phyloP scores from a whole-genome alignment of 2,329 filamentous ascomycete genomes.

The Coniochaeta sp. region DNA sequence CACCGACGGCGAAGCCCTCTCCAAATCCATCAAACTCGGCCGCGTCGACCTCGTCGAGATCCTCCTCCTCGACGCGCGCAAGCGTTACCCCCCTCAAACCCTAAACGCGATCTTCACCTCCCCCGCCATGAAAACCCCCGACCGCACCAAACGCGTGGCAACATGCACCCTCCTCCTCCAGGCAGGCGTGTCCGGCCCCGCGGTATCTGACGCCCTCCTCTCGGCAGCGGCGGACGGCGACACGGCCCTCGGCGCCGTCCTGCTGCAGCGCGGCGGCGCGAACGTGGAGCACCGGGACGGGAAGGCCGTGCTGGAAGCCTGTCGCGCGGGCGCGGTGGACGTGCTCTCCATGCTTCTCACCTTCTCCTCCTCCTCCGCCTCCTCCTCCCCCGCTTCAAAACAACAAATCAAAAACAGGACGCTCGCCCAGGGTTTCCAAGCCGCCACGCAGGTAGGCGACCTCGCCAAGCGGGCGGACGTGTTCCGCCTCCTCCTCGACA shows the following conservation, averaged over 20 bases:
- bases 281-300: slow-evolving; percentile 43
- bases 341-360: slow-evolving; percentile 44
- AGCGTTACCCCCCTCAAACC: slow-evolving; percentile 27
- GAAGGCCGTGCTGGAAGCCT: slow-evolving; percentile 48
- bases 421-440: slow-evolving; percentile 45
- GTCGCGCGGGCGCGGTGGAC: slow-evolving; percentile 39
- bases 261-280: slow-evolving; percentile 42
- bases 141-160: slow-evolving; percentile 29
- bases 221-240: slow-evolving; percentile 47
- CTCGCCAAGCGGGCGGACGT: slow-evolving; percentile 40
- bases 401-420: slow-evolving; percentile 32
- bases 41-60: slow-evolving; percentile 38
- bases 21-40: slow-evolving; percentile 36
- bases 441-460: slow-evolving; percentile 45
- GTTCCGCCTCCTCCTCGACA: slow-evolving; percentile 41
- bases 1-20: slow-evolving; percentile 41
- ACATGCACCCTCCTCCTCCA: slow-evolving; percentile 39
- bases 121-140: slow-evolving; percentile 30
- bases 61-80: slow-evolving; percentile 28
- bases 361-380: slow-evolving; percentile 25
- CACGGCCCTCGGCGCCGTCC: slow-evolving; percentile 38
- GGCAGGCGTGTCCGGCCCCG: slow-evolving; percentile 35
- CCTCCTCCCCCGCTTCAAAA: too few relatives aligned
- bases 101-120: slow-evolving; percentile 35
- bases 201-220: slow-evolving; percentile 42